Conservation (phyloP, 441 rosid genomes). For the Aleurites moluccanus region DNA sequence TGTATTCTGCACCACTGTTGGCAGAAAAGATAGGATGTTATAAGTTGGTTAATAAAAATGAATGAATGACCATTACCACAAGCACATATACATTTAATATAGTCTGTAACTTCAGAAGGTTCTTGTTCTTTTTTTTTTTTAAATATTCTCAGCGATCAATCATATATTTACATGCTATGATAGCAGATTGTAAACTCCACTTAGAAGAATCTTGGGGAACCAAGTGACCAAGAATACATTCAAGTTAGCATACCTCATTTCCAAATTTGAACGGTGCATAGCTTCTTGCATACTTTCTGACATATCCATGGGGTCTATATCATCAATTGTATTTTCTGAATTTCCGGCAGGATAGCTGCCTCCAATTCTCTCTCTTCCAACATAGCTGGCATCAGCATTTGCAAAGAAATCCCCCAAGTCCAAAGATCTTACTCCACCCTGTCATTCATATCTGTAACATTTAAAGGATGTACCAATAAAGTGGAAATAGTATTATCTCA, state of each 20-base stretch:
- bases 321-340: slow-evolving; percentile 41
- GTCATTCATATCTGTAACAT: slow-evolving; percentile 26
- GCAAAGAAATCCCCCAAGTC: slow-evolving; percentile 84
- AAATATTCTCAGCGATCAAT: too few species aligned
- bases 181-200: not conserved
- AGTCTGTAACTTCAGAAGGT: too few species aligned
- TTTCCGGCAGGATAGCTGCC: slow-evolving; percentile 42
- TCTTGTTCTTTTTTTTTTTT: too few species aligned
- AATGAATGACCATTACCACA: not conserved
- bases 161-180: not conserved
- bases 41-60: too few species aligned
- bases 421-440: slow-evolving; percentile 62
- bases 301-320: slow-evolving; percentile 89
- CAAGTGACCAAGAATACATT: slow-evolving; percentile 31
- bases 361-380: slow-evolving; percentile 45
- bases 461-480: slow-evolving; percentile 21
- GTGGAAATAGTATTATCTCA: slow-evolving; percentile 5
- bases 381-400: slow-evolving; percentile 56
- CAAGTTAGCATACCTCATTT: slow-evolving; percentile 64
- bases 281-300: slow-evolving; percentile 98
- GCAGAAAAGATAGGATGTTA: not conserved
- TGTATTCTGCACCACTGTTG: slow-evolving; percentile 78
- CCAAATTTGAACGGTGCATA: slow-evolving; percentile 91
- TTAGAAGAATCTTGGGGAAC: slow-evolving; percentile 11
- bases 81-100: too few species aligned